Conservation (phyloP, 768 basidiomycete species). For the Podaxis sp. region DNA sequence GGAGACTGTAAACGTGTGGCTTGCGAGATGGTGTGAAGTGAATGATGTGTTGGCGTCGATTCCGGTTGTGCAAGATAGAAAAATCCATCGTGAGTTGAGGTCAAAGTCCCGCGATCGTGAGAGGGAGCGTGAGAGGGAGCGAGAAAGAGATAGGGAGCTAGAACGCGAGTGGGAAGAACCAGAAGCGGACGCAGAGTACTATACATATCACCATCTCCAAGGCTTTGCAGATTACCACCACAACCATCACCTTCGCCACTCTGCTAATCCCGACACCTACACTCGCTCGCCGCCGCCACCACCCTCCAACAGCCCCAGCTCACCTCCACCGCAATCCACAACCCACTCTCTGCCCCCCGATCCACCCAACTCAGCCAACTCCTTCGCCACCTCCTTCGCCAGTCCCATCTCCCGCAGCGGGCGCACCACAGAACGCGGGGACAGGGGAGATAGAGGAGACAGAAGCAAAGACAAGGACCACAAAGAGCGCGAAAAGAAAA, state of each 20-base stretch:
- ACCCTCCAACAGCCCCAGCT: background rate
- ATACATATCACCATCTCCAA: background rate
- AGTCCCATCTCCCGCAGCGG: background rate
- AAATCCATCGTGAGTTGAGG: constrained; percentile 23
- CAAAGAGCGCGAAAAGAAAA: constrained; percentile 1
- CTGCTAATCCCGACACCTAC: background rate
- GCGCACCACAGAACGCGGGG: background rate
- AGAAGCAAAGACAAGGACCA: background rate
- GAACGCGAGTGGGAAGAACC: constrained; percentile 1
- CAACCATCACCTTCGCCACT: background rate
- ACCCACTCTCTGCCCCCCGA: background rate
- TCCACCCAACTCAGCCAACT: background rate
- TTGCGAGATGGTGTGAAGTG: constrained; percentile 62
- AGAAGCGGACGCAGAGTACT: constrained; percentile 11
- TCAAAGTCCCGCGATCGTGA: background rate
- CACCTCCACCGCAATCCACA: background rate
- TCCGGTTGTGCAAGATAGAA: constrained; percentile 24
- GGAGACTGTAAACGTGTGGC: constrained; percentile 74
- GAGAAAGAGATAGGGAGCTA: background rate
- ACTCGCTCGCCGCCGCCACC: background rate
- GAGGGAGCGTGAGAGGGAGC: background rate
- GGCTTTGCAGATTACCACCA: background rate
- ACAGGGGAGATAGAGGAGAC: background rate
- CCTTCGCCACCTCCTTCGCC: background rate
- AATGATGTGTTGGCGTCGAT: constrained; percentile 41